Percentiles rank a stretch among this genome's conserved stretches.
Evolutionary conservation across 768 basidiomycete genomes (phyloP).

Genomic region (Boletellus ananas): DNA sequence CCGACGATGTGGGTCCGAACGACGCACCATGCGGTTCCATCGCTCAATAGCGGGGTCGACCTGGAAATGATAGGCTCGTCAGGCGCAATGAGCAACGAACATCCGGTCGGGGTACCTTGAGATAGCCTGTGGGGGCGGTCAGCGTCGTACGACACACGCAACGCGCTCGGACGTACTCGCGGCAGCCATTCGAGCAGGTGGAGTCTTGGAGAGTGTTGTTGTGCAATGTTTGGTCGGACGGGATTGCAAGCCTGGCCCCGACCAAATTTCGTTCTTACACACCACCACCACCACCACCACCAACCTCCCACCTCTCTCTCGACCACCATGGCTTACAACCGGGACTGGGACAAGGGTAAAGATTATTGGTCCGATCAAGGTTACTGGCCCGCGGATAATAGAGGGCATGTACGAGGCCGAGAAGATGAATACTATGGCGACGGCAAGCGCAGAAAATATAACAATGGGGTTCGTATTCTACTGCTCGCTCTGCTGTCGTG

Average conservation of each 20-base stretch:
- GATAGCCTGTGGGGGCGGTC: slow-evolving; percentile 40
- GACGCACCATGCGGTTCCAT: slow-evolving; percentile 58
- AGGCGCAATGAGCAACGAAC: not conserved
- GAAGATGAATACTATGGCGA: slow-evolving; percentile 70
- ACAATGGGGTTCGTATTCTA: slow-evolving; percentile 58
- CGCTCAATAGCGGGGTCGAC: slow-evolving; percentile 59
- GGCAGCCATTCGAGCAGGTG: slow-evolving; percentile 52
- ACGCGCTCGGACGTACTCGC: slow-evolving; percentile 45
- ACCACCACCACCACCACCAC: slow-evolving; percentile 19
- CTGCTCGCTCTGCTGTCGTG: not conserved
- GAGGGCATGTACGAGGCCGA: slow-evolving; percentile 47
- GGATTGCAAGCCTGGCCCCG: slow-evolving; percentile 4
- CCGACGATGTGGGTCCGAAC: slow-evolving; percentile 5
- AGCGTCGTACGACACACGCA: slow-evolving; percentile 6
- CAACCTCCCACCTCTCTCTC: slow-evolving; percentile 7
- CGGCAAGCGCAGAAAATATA: slow-evolving; percentile 75
- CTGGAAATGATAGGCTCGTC: slow-evolving; percentile 13
- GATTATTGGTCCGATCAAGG: slow-evolving; percentile 48
- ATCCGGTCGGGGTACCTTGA: slow-evolving; percentile 44
- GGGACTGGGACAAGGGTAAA: slow-evolving; percentile 87
- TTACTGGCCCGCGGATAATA: slow-evolving; percentile 37
- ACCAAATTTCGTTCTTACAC: slow-evolving; percentile 13
- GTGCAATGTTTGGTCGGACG: slow-evolving; percentile 26
- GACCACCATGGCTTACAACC: slow-evolving; percentile 62
- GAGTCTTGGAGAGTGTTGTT: slow-evolving; percentile 24